phyloP scores from a whole-genome alignment of 345 rosid genomes.

The Viola odorata region DNA sequence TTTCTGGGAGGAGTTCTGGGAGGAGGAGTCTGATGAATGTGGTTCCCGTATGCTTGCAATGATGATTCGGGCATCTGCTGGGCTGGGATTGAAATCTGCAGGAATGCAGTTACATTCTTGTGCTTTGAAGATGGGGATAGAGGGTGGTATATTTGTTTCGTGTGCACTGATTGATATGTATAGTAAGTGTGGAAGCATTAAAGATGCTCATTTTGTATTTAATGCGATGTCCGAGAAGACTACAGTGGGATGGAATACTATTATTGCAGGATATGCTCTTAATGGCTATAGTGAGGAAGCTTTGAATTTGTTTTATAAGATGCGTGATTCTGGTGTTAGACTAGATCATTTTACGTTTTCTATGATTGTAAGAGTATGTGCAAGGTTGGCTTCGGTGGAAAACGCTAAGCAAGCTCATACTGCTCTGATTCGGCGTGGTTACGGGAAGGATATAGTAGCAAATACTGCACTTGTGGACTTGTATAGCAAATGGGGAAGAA shows the following conservation, averaged over 20 bases:
- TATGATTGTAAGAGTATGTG: conserved; percentile 33
- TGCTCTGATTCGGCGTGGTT: conserved; percentile 56
- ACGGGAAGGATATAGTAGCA: conserved; percentile 63
- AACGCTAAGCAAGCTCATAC: conserved; percentile 87
- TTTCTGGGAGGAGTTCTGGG: too few species aligned
- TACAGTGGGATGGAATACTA: conserved; percentile 74
- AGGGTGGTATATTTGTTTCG: too few species aligned
- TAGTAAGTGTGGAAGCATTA: conserved; percentile 75
- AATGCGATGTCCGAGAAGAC: conserved; percentile 72
- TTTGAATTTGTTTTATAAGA: too few species aligned
- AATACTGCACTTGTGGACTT: conserved; percentile 81
- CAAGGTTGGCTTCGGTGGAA: conserved; percentile 65
- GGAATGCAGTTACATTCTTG: too few species aligned
- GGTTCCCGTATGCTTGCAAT: too few species aligned
- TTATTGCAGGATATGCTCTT: too few species aligned
- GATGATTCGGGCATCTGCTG: conserved; percentile 49
- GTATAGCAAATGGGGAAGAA: conserved; percentile 91
- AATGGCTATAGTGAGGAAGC: too few species aligned
- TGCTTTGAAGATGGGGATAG: too few species aligned
- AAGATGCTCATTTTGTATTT: conserved; percentile 65
- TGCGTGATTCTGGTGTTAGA: too few species aligned
- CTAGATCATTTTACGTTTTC: too few species aligned
- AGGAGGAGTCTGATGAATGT: too few species aligned
- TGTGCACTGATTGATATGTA: conserved; percentile 17
- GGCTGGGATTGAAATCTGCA: conserved; percentile 63